Conservation (phyloP, 139 green algal genomes). For the Haematococcus lacustris region DNA sequence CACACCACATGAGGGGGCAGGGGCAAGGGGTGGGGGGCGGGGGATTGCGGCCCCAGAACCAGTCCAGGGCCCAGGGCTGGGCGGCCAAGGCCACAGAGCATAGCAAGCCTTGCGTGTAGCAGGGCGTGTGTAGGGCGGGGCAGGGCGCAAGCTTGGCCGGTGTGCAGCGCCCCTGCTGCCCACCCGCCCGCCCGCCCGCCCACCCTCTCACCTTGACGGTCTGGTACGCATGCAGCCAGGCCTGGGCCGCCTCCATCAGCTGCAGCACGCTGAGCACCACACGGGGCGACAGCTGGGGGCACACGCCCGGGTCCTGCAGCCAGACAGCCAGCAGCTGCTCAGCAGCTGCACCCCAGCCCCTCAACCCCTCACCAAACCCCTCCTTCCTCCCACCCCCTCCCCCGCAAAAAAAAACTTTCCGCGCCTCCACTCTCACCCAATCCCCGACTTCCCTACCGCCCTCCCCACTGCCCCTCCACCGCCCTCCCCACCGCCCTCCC, state of each 20-base stretch:
- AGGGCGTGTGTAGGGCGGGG: no score
- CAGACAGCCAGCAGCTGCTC: no score
- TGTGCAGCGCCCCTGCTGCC: no score
- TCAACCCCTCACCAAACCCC: no score
- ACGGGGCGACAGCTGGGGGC: not conserved
- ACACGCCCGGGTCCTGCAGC: not conserved
- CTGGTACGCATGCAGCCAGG: not conserved
- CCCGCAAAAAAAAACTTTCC: no score
- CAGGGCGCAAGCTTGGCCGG: no score
- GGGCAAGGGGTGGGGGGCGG: not conserved
- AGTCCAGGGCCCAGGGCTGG: no score
- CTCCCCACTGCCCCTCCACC: not conserved
- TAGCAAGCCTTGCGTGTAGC: not conserved
- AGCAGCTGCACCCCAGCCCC: no score
- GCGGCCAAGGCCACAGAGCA: not conserved
- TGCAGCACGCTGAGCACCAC: not conserved
- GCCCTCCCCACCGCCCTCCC: not conserved
- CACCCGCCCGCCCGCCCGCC: no score
- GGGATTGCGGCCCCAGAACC: not conserved
- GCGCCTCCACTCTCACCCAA: no score
- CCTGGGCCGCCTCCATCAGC: not conserved
- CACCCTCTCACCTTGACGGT: slow-evolving; percentile 2
- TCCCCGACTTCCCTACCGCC: no score
- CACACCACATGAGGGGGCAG: not conserved
- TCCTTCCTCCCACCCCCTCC: no score